Evolutionary conservation across 2,329 filamentous ascomycete genomes (phyloP).

Genomic region (Clonostachys sp.): DNA sequence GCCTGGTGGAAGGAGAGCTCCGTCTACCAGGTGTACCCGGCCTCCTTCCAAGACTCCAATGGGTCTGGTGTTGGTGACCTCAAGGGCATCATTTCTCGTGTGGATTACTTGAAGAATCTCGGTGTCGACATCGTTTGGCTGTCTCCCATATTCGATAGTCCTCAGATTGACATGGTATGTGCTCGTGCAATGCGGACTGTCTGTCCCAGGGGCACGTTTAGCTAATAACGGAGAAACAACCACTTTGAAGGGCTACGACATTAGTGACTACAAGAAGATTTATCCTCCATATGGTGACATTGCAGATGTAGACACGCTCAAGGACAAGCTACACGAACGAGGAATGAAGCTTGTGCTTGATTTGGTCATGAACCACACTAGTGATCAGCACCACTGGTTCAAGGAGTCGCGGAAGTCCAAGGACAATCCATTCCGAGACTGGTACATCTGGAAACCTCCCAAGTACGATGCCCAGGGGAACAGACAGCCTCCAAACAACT

Average conservation of each 20-base stretch:
- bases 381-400: constrained; percentile 53
- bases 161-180: constrained; percentile 58
- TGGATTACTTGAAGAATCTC: constrained; percentile 49
- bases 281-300: constrained; percentile 64
- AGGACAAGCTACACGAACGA: constrained; percentile 53
- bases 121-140: constrained; percentile 57
- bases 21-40: constrained; percentile 59
- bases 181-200: no score
- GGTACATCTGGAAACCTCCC: constrained; percentile 63
- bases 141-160: constrained; percentile 41
- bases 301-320: constrained; percentile 60
- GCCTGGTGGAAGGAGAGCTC: constrained; percentile 57
- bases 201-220: neutral
- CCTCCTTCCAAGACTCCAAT: constrained; percentile 56
- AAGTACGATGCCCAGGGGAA: constrained; percentile 51
- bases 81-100: constrained; percentile 50
- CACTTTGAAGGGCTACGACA: constrained; percentile 56
- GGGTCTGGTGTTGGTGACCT: constrained; percentile 52
- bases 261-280: constrained; percentile 64
- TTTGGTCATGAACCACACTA: constrained; percentile 70
- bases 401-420: constrained; percentile 47
- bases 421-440: constrained; percentile 50
- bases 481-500: constrained; percentile 57
- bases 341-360: constrained; percentile 69
- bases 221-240: neutral